Percentiles rank a stretch among this genome's conserved stretches.
Conservation (phyloP, 305 asterid species). For the Fraxinus dipetala region DNA sequence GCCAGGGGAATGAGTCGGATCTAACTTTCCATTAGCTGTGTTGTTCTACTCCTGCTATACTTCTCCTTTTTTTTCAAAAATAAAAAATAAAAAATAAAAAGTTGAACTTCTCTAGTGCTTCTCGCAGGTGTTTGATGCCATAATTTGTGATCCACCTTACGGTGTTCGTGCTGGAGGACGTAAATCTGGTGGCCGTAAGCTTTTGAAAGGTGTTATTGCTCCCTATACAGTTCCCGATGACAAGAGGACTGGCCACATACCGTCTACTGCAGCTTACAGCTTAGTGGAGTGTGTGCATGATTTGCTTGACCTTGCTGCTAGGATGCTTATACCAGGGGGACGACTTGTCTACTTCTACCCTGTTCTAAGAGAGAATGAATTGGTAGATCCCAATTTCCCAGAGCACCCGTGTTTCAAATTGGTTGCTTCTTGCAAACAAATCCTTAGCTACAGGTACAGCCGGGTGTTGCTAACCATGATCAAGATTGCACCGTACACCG, state of each 20-base stretch:
- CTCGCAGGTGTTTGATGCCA: slow-evolving; percentile 74
- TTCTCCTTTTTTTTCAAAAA: background rate
- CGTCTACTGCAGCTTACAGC: slow-evolving; percentile 91
- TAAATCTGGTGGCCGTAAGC: slow-evolving; percentile 96
- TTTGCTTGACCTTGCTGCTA: slow-evolving; percentile 86
- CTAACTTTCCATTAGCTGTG: background rate
- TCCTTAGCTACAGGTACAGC: slow-evolving; percentile 56
- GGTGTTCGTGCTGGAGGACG: slow-evolving; percentile 99
- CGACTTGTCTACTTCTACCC: slow-evolving; percentile 94
- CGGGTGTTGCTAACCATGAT: slow-evolving; percentile 61
- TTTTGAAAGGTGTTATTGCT: slow-evolving; percentile 69
- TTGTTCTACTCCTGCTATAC: background rate
- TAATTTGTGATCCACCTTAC: slow-evolving; percentile 93
- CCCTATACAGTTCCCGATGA: slow-evolving; percentile 91
- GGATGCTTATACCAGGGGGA: slow-evolving; percentile 82
- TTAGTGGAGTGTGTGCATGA: slow-evolving; percentile 92
- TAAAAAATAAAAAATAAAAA: background rate
- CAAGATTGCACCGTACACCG: slow-evolving; percentile 43
- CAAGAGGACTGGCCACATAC: slow-evolving; percentile 81
- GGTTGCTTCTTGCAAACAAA: slow-evolving; percentile 48
- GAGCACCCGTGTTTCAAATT: slow-evolving; percentile 81
- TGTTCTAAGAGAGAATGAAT: slow-evolving; percentile 61
- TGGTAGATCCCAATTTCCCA: slow-evolving; percentile 54
- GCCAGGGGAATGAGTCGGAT: background rate
- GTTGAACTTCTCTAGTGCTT: slow-evolving; percentile 4